Base-by-base conservation (phyloP, 164 flowering plant genomes). In the Pachysandra terminalis region DNA sequence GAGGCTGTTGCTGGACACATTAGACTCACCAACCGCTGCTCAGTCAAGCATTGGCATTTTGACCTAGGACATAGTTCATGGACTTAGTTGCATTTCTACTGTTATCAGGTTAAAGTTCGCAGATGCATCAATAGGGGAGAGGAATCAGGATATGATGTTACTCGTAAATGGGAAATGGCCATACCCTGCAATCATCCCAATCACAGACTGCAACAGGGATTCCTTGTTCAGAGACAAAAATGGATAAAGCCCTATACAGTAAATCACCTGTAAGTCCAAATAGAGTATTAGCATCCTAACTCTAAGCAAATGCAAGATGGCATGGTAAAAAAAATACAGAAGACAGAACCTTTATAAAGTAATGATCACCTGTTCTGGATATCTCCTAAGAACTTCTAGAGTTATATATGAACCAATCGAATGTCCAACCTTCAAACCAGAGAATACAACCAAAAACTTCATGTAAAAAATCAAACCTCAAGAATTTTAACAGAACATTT, bases 371-470 rank as follows among this genome's bases (percentile, higher is more conserved):
- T 87, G 79, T 21, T 80, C 76, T 37, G 85, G 79, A 66, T 52
- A 59, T 82, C 87, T 83, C 76, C 71, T 85, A 51, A 90, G 78
- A 70, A 83, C 68, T 75, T 95, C 93, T 27, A 95, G 70, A 59
- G 96, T 78, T 24, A 95, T 89, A 68, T 91, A 83, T 59, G 97
- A 76, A 79, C 97, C 99, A 81, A 95, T 87, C 24, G 99, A 95
- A 73, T 95, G 99, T 45, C 96, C 97, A 72, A 92, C 94, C 99
- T 95, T 61, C 77, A 80, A 35, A 61, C 48, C 53, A 67, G 72
- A 68, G 58, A 66, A 41, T 10, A 58, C 56, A n/a, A 52, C 13
- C 4, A 48, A 75, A 41, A 45, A 45, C 32, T 37, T 40, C 17
- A 22, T 16, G 0, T 12, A 35, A 55, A 3, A 25, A 35, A 21